phyloP scores from a whole-genome alignment of 2,329 filamentous ascomycete species.

The Emergomyces orientalis region DNA sequence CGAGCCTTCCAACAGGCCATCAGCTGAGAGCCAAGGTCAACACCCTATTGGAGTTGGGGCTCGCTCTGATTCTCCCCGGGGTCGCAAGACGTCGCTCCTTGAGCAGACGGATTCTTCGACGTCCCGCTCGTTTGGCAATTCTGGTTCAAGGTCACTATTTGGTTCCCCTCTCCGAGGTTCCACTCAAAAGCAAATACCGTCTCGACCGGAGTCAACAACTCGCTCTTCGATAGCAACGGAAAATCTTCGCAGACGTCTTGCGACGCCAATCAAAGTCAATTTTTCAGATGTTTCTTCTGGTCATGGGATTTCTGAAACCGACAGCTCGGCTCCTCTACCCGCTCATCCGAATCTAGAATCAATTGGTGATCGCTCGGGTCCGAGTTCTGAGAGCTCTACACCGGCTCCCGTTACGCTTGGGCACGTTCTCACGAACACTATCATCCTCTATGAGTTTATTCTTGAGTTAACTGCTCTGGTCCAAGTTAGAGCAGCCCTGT shows the following conservation, averaged over 20 bases:
- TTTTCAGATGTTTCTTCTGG: background rate
- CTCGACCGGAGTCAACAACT: conserved; percentile 8
- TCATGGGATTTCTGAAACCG: background rate
- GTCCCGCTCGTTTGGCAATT: conserved; percentile 15
- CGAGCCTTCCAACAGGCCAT: background rate
- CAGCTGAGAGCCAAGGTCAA: conserved; percentile 12
- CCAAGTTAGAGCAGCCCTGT: conserved; percentile 64
- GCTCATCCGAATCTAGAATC: conserved; percentile 7
- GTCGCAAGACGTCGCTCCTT: conserved; percentile 17
- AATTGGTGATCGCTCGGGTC: conserved; percentile 11
- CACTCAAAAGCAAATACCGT: conserved; percentile 12
- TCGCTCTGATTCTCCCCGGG: conserved; percentile 19
- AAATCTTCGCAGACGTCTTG: conserved; percentile 27
- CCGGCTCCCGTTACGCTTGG: conserved; percentile 55
- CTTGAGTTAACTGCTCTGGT: conserved; percentile 66
- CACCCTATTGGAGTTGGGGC: conserved; percentile 2
- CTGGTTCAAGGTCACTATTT: conserved; percentile 11
- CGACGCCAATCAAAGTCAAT: conserved; percentile 24
- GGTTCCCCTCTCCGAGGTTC: conserved; percentile 21
- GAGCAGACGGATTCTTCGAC: conserved; percentile 12
- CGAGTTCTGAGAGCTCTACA: conserved; percentile 14
- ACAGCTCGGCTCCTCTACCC: background rate
- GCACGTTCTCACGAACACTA: conserved; percentile 68
- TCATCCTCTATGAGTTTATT: conserved; percentile 70
- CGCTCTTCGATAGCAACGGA: conserved; percentile 21